These are phyloP conservation scores for Mimosa bimucronata DNA, from an alignment of 306 rosid species.

Conservation along the genomic window DNA sequence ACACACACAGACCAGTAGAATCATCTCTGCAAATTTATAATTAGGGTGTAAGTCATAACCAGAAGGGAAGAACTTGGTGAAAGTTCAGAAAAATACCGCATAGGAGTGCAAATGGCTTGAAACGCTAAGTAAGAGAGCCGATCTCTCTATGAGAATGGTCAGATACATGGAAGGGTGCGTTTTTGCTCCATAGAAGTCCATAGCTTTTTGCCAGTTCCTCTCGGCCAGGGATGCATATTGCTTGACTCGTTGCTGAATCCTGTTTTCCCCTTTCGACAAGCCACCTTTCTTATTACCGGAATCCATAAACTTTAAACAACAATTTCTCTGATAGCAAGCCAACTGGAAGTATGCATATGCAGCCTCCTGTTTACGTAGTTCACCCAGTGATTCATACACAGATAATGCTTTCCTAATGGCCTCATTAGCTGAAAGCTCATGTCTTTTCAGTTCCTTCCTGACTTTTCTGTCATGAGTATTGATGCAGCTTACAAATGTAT, in stretches of 20 bases:
- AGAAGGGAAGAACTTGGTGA: constrained; percentile 25
- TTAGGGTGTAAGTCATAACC: background rate
- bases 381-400: constrained; percentile 83
- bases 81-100: constrained; percentile 59
- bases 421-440: constrained; percentile 90
- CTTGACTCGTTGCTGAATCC: constrained; percentile 70
- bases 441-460: constrained; percentile 64
- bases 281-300: constrained; percentile 56
- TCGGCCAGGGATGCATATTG: constrained; percentile 91
- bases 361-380: constrained; percentile 86
- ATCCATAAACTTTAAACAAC: constrained; percentile 83
- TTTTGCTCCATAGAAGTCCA: constrained; percentile 79
- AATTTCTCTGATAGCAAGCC: constrained; percentile 85
- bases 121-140: constrained; percentile 64
- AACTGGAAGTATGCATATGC: constrained; percentile 93
- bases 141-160: constrained; percentile 82
- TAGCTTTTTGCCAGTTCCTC: constrained; percentile 90
- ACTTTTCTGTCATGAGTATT: constrained; percentile 48
- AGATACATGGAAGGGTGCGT: constrained; percentile 79
- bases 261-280: constrained; percentile 60
- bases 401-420: constrained; percentile 92
- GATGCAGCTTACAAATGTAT: constrained; percentile 39
- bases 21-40: background rate
- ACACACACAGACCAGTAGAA: background rate
- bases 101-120: constrained; percentile 69